Conservation (phyloP, 352 stramenopile species). For the Detonula confervacea region DNA sequence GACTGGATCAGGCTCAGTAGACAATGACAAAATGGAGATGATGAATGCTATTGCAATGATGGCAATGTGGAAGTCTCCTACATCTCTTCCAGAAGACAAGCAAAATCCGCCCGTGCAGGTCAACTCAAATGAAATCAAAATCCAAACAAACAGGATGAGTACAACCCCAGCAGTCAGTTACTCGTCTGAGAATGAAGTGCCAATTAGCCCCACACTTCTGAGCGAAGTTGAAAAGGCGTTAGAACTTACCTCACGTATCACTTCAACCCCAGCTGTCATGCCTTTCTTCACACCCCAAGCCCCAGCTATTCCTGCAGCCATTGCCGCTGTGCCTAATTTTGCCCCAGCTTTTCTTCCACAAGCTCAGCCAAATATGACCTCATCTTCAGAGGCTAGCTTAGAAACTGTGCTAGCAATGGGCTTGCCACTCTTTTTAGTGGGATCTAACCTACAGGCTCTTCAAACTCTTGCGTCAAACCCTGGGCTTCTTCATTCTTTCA, state of each 20-base stretch:
- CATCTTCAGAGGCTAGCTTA: constrained; percentile 57
- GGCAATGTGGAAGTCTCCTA: constrained; percentile 58
- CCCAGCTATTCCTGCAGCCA: constrained; percentile 6
- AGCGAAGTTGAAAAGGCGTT: constrained; percentile 80
- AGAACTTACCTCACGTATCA: constrained; percentile 74
- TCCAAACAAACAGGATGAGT: constrained; percentile 66
- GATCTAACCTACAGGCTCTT: constrained; percentile 75
- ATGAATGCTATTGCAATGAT: constrained; percentile 59
- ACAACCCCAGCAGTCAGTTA: constrained; percentile 57
- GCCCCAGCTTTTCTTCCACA: constrained; percentile 23
- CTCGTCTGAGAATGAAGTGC: constrained; percentile 67
- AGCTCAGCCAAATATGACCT: constrained; percentile 25
- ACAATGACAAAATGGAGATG: constrained; percentile 71
- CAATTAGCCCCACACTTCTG: constrained; percentile 64
- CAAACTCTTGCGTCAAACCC: constrained; percentile 78
- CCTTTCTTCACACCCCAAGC: constrained; percentile 77
- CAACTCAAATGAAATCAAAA: constrained; percentile 67
- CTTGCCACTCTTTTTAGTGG: constrained; percentile 79
- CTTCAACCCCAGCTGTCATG: constrained; percentile 60
- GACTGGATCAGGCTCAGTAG: constrained; percentile 53
- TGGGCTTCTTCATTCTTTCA: constrained; percentile 73
- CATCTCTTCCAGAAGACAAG: constrained; percentile 49
- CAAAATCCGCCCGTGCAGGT: constrained; percentile 61
- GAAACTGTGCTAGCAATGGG: constrained; percentile 79
- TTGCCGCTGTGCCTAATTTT: constrained; percentile 10